phyloP scores from a whole-genome alignment of 2,329 filamentous ascomycete genomes.

The Penicillium sp. region DNA sequence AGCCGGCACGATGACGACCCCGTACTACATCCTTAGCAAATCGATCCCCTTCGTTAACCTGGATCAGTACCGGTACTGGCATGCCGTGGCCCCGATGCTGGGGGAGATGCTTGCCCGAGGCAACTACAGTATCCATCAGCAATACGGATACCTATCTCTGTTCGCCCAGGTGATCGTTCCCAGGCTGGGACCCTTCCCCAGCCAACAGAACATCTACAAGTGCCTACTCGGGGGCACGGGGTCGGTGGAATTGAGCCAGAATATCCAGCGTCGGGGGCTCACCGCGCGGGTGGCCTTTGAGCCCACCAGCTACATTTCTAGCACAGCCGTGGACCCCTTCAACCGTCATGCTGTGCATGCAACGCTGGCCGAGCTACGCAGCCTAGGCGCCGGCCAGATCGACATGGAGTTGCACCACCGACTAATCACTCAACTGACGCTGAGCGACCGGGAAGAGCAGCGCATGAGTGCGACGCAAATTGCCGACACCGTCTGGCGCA shows the following conservation, averaged over 20 bases:
- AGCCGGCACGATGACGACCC: constrained; percentile 1
- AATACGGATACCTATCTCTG: constrained; percentile 20
- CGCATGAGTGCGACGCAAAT: neutral
- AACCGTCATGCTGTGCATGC: constrained; percentile 12
- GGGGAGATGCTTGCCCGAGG: constrained; percentile 16
- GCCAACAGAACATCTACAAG: constrained; percentile 9
- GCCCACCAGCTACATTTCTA: constrained; percentile 13
- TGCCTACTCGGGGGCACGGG: constrained; percentile 17
- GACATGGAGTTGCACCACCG: constrained; percentile 20
- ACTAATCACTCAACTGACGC: constrained; percentile 14
- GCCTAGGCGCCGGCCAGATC: neutral
- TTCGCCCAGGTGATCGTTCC: constrained; percentile 20
- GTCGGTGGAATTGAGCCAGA: constrained; percentile 23
- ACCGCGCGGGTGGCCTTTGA: constrained; percentile 17
- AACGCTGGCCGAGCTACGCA: constrained; percentile 3
- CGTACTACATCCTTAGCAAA: constrained; percentile 13
- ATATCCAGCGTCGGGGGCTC: constrained; percentile 9
- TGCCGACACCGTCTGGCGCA: constrained; percentile 11
- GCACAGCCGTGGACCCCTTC: constrained; percentile 9
- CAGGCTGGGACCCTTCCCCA: constrained; percentile 17
- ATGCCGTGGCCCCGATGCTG: constrained; percentile 18
- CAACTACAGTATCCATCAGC: constrained; percentile 19
- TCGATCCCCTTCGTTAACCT: constrained; percentile 15
- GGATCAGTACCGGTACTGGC: constrained; percentile 22
- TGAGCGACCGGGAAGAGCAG: constrained; percentile 19